Evolutionary conservation across 139 green algal species (phyloP), one percentile per base, ranked within the genome.

Genomic region (Volvox africanus): DNA sequence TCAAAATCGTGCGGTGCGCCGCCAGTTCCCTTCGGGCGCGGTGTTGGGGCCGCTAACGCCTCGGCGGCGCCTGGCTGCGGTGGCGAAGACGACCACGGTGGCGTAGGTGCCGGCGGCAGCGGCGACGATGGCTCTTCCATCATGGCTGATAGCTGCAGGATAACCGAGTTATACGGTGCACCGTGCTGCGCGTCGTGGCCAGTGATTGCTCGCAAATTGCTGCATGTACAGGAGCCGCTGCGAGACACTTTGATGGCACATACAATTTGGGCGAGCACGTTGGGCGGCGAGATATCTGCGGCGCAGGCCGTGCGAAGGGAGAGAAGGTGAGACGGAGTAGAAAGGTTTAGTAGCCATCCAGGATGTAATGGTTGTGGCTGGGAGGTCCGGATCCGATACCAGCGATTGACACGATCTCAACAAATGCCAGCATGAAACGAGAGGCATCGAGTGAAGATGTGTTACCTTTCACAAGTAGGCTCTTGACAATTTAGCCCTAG

Each of bases 121-220:
- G 30, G 61, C 17, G 61, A 28, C 33, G 36, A 3, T 24, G 62
- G 55, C 50, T 89, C 69, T 0, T 82, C 28, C 17, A 68, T n/a
- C 0, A 82, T 33, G 55, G 76, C 75, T 9, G 62, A 88, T 65
- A 95, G 44, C 88, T 95, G 93, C 85, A 95, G 71, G 20, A 95
- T 61, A 79, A 95, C 79, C 0, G 90, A 73, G n/a, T 90, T 92
- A 44, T 71, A 21, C 18, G 85, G 90, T 79, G 94, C 35, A 13
- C 89, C 92, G 67, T 93, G 88, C 75, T 92, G 71, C 33, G 35
- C 61, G 35, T 94, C 92, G 21, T 93, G 90, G 1, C 33, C 28
- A 16, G 90, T 92, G 0, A 94, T 50, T 35, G 26, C 65, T 17
- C 89, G 83, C 32, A 95, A 61, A 26, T 71, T 87, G 44, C 80